A percentile compares a stretch with the other conserved stretches of the same genome.
Conservation (phyloP, 768 basidiomycete genomes). For the Lactarius trivialis region DNA sequence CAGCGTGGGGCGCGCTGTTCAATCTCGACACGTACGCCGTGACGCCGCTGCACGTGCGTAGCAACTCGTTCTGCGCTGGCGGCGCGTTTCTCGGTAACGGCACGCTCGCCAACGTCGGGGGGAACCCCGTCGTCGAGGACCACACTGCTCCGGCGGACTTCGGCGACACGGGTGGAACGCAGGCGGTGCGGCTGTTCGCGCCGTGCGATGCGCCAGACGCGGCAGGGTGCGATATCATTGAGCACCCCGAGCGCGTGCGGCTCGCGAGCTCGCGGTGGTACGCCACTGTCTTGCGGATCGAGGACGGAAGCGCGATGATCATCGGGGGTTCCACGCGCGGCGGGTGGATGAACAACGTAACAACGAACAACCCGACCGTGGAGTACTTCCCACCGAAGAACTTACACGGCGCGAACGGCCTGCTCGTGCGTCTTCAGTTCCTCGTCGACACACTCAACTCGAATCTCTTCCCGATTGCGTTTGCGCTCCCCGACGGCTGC, state of each 20-base stretch:
- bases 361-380: conserved; percentile 73
- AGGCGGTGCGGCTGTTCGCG: conserved; percentile 63
- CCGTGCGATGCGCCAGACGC: conserved; percentile 50
- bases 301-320: conserved; percentile 78
- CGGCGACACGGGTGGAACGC: conserved; percentile 67
- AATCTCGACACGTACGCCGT: conserved; percentile 58
- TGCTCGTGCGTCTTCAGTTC: conserved; percentile 59
- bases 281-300: conserved; percentile 59
- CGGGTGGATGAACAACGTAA: conserved; percentile 81
- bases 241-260: conserved; percentile 55
- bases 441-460: conserved; percentile 66
- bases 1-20: conserved; percentile 76
- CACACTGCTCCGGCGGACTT: conserved; percentile 66
- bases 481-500: conserved; percentile 60
- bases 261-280: conserved; percentile 83
- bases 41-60: conserved; percentile 55
- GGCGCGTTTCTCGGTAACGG: conserved; percentile 74
- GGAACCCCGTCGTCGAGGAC: conserved; percentile 67
- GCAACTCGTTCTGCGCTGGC: conserved; percentile 85
- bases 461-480: conserved; percentile 78
- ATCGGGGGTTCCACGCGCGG: conserved; percentile 76
- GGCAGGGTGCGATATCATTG: conserved; percentile 53
- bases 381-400: conserved; percentile 81
- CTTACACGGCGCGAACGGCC: conserved; percentile 58
- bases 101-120: conserved; percentile 71